These are phyloP conservation scores for Chrysosporium keratinophilum DNA, from an alignment of 2,329 filamentous ascomycete species.

Conservation along the genomic window DNA sequence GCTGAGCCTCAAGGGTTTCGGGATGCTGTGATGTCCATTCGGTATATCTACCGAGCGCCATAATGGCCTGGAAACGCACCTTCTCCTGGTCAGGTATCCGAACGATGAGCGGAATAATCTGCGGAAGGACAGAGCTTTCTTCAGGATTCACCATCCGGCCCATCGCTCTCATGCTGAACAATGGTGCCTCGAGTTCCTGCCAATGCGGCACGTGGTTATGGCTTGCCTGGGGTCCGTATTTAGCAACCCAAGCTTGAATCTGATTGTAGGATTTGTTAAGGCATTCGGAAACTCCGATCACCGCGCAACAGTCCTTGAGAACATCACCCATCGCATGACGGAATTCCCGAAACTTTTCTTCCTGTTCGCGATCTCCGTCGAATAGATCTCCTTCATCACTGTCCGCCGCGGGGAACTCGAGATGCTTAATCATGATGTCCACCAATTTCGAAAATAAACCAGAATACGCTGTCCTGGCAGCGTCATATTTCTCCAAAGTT, in stretches of 20 bases:
- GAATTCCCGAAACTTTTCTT: constrained; percentile 96
- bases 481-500: constrained; percentile 77
- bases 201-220: constrained; percentile 74
- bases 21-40: constrained; percentile 95
- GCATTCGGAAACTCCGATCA: constrained; percentile 87
- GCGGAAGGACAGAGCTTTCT: constrained; percentile 75
- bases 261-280: constrained; percentile 76
- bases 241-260: constrained; percentile 80
- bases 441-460: constrained; percentile 83
- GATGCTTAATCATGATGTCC: constrained; percentile 81
- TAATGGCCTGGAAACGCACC: constrained; percentile 94
- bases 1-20: constrained; percentile 81
- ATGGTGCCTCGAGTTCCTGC: constrained; percentile 89
- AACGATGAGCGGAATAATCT: constrained; percentile 85
- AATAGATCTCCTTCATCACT: constrained; percentile 74
- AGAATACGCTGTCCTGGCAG: constrained; percentile 63
- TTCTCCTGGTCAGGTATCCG: constrained; percentile 95
- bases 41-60: constrained; percentile 92
- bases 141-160: constrained; percentile 90
- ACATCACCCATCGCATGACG: constrained; percentile 96
- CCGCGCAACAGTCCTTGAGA: constrained; percentile 90
- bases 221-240: constrained; percentile 65
- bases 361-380: constrained; percentile 86
- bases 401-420: constrained; percentile 75
- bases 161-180: constrained; percentile 93